Conservation (phyloP, 495 filamentous ascomycete genomes). For the Zalerion maritima region DNA sequence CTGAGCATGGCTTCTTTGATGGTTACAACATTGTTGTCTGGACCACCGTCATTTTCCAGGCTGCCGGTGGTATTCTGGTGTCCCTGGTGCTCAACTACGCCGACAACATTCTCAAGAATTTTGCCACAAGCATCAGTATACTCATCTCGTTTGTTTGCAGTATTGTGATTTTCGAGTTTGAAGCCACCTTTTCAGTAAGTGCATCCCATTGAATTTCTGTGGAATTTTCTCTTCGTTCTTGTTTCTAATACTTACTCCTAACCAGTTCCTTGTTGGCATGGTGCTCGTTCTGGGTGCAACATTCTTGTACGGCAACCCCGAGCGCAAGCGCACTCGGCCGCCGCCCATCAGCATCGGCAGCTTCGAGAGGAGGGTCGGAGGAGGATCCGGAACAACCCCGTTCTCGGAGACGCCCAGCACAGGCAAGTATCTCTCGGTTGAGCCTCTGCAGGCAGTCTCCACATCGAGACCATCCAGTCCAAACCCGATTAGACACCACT, state of each 20-base stretch:
- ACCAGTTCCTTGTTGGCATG: slow-evolving; percentile 69
- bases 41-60: slow-evolving; percentile 69
- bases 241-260: slow-evolving; percentile 6
- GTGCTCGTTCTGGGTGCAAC: slow-evolving; percentile 63
- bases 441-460: slow-evolving; percentile 36
- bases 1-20: slow-evolving; percentile 74
- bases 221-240: not conserved
- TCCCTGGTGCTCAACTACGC: slow-evolving; percentile 78
- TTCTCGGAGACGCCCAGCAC: slow-evolving; percentile 19
- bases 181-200: slow-evolving; percentile 55
- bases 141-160: slow-evolving; percentile 73
- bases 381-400: slow-evolving; percentile 43
- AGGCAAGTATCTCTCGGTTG: slow-evolving; percentile 17
- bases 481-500: slow-evolving; percentile 45
- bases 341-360: slow-evolving; percentile 60
- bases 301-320: slow-evolving; percentile 60
- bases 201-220: too few species aligned
- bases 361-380: too few species aligned
- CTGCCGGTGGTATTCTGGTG: slow-evolving; percentile 65
- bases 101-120: slow-evolving; percentile 80
- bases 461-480: slow-evolving; percentile 51
- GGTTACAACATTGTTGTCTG: slow-evolving; percentile 90
- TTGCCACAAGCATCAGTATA: slow-evolving; percentile 82
- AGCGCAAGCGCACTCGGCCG: slow-evolving; percentile 42
- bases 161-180: slow-evolving; percentile 69